Percentiles rank a stretch among this genome's conserved stretches.
phyloP scores from a whole-genome alignment of 2,329 filamentous ascomycete species.

The Clarireedia hainanense region DNA sequence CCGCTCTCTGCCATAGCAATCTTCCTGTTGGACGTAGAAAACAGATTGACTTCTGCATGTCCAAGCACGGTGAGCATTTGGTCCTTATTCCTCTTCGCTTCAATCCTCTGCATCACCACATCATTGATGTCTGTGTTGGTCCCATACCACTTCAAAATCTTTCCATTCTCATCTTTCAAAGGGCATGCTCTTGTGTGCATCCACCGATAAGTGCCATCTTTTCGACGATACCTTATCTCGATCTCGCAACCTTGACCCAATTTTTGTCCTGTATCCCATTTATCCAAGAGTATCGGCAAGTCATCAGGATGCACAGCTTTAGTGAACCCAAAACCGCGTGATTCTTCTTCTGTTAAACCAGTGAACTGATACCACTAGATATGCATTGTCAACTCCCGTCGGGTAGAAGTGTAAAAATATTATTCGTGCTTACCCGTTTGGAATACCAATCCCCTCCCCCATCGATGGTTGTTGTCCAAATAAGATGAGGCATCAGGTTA shows the following conservation, averaged over 20 bases:
- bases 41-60: constrained; percentile 22
- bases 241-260: constrained; percentile 10
- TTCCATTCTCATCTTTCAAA: constrained; percentile 9
- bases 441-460: constrained; percentile 20
- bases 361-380: constrained; percentile 22
- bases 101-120: constrained; percentile 18
- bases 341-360: constrained; percentile 15
- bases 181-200: constrained; percentile 20
- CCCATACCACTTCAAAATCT: constrained; percentile 22
- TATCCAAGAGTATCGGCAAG: constrained; percentile 6
- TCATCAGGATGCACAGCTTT: constrained; percentile 17
- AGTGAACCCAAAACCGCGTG: constrained; percentile 10
- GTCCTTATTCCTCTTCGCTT: constrained; percentile 18
- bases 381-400: neutral
- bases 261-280: constrained; percentile 8
- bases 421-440: constrained; percentile 11
- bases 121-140: constrained; percentile 23
- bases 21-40: constrained; percentile 14
- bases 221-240: constrained; percentile 19
- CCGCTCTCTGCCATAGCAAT: constrained; percentile 19
- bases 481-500: constrained; percentile 20
- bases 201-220: constrained; percentile 22
- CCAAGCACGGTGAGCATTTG: constrained; percentile 20
- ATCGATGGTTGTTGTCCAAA: constrained; percentile 17
- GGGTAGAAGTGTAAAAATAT: neutral